Base-by-base conservation (phyloP, 805 yeast genomes). In the Candida patagonica region DNA sequence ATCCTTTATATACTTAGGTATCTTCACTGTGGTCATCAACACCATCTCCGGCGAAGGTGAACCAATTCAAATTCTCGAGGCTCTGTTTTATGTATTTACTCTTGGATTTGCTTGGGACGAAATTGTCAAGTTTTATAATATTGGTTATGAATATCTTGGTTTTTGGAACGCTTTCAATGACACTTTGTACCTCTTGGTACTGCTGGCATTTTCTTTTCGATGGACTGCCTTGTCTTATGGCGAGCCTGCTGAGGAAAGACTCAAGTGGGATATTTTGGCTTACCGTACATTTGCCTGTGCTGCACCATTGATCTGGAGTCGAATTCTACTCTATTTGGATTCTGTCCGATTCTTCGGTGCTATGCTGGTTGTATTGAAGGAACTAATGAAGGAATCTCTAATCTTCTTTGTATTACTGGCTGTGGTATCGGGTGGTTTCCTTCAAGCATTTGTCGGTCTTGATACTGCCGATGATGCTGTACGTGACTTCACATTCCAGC, bases 311-410 rank as follows among this genome's bases (percentile, higher is more conserved):
- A 78, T 86, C 73, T 86, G 95, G 94, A 71, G 82, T 2, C 68
- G 96, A 37, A 63, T 86, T 37, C 62, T 86, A 41, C 67, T 86
- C 26, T 85, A 70, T 59, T 68, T 85, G 50, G 96, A 86, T 55
- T 80, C 88, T 8, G 76, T 78, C 48, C 72, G 73, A 50, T 85
- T 86, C 58, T 83, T 85, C 36, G 96, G 96, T 30, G 84, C 87
- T 2, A 81, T 86, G 86, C 72, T 86, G 46, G 89, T 86, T 22
- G 89, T 86, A 4, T 63, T 83, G 37, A 83, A 83, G 53, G 79
- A 78, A 42, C 80, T 86, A 85, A 79, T 86, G 84, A 77, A 80
- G 51, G 95, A 86, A 58, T 80, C 92, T 1, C 57, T 83, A n/a
- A 68, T 85, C 10, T 86, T 86, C 63, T 86, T 86, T 55, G 80